phyloP scores from a whole-genome alignment of 371 early-diverging fungal species.

The Circinella umbellata region DNA sequence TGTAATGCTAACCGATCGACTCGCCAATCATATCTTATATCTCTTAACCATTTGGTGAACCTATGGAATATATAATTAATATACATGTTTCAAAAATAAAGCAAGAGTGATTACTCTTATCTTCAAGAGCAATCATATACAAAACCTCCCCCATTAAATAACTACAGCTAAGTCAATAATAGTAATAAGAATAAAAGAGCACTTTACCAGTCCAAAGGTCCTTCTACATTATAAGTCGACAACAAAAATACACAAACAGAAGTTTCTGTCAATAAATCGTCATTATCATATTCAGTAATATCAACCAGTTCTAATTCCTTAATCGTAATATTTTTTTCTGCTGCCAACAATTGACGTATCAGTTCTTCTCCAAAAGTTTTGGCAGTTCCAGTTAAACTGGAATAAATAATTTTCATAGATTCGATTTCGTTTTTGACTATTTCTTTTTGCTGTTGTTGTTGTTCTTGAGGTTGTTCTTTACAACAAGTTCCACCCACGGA shows the following conservation, averaged over 20 bases:
- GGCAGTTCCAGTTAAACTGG: constrained; percentile 56
- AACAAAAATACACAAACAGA: constrained; percentile 68
- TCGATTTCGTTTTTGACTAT: constrained; percentile 30
- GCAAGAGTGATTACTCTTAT: too few species aligned
- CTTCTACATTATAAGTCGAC: constrained; percentile 78
- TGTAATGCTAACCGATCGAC: constrained; percentile 64
- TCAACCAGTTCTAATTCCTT: constrained; percentile 52
- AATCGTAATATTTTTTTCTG: constrained; percentile 26
- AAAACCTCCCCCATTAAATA: too few species aligned
- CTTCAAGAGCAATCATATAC: too few species aligned
- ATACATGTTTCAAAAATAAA: too few species aligned
- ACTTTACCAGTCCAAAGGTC: constrained; percentile 68
- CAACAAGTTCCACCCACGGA: constrained; percentile 37
- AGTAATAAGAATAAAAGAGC: too few species aligned
- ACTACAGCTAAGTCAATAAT: too few species aligned
- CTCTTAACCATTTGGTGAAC: constrained; percentile 69
- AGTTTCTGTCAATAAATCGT: constrained; percentile 65
- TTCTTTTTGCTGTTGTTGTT: constrained; percentile 4
- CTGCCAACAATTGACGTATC: constrained; percentile 33
- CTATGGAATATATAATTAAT: constrained; percentile 3
- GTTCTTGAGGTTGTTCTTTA: constrained; percentile 17
- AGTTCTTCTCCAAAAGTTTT: constrained; percentile 48
- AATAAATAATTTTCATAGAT: constrained; percentile 53
- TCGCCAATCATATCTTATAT: constrained; percentile 71
- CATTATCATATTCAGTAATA: constrained; percentile 75